phyloP scores from a whole-genome alignment of 169 alveolate species.

The Toxoplasma gondii region DNA sequence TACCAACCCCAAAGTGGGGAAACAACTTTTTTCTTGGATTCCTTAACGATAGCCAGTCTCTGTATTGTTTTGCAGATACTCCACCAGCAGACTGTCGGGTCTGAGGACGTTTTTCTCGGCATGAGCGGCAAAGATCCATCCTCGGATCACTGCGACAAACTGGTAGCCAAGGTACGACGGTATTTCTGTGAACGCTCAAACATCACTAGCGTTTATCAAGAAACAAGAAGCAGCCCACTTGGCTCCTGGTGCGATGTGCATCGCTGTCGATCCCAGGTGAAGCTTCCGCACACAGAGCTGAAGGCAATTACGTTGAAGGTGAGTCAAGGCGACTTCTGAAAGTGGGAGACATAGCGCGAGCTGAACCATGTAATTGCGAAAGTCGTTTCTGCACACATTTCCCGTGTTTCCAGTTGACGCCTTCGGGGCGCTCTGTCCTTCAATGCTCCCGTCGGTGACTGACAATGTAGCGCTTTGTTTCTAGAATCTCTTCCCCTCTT shows the following conservation, averaged over 20 bases:
- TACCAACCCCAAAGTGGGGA: no score
- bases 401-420: neutral
- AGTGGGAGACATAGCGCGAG: neutral
- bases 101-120: conserved; percentile 38
- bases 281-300: conserved; percentile 13
- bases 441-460: no score
- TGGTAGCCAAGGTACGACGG: neutral
- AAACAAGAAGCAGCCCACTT: neutral
- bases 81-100: conserved; percentile 26
- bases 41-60: no score
- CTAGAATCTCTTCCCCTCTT: neutral
- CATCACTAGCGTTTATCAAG: neutral
- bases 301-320: neutral
- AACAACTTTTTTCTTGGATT: no score
- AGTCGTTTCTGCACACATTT: neutral
- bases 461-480: no score
- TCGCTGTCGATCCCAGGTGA: conserved; percentile 1
- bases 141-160: conserved; percentile 39
- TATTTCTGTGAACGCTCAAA: neutral
- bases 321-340: neutral
- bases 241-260: neutral
- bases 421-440: no score
- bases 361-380: neutral
- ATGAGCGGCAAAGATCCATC: conserved; percentile 12
- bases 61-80: neutral